Conservation (phyloP, 768 basidiomycete species). For the Candolleomyces aberdarensis region DNA sequence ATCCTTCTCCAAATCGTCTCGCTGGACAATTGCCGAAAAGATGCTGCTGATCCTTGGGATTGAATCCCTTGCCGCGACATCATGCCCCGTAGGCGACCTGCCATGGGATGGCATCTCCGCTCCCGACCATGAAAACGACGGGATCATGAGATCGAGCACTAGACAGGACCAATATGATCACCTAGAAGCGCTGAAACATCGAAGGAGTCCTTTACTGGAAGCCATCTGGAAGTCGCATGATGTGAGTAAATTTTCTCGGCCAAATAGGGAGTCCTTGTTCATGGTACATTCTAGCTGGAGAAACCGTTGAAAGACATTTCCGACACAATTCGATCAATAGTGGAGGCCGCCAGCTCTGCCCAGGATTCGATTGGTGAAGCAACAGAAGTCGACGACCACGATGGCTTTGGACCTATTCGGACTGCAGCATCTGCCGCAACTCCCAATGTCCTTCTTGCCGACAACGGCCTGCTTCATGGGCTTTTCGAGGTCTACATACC, state of each 20-base stretch:
- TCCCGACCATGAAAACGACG: slow-evolving; percentile 2
- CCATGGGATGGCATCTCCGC: slow-evolving; percentile 32
- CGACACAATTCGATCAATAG: background rate
- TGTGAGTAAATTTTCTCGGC: slow-evolving; percentile 38
- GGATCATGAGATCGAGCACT: background rate
- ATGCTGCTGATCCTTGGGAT: slow-evolving; percentile 62
- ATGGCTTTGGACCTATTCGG: slow-evolving; percentile 56
- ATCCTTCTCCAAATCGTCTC: slow-evolving; percentile 35
- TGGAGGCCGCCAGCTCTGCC: background rate
- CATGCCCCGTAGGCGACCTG: slow-evolving; percentile 25
- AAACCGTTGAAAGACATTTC: background rate
- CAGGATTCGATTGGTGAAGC: background rate
- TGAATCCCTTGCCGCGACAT: slow-evolving; percentile 52
- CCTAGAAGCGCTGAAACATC: background rate
- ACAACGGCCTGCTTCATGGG: slow-evolving; percentile 25
- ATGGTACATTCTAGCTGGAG: background rate
- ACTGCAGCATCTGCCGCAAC: slow-evolving; percentile 30
- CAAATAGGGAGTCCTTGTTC: background rate
- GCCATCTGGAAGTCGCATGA: slow-evolving; percentile 68
- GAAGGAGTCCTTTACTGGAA: slow-evolving; percentile 43
- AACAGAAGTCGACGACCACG: slow-evolving; percentile 42
- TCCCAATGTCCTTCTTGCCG: slow-evolving; percentile 21
- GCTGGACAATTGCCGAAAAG: slow-evolving; percentile 63
- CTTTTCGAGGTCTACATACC: slow-evolving; percentile 52
- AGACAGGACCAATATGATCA: background rate